These are phyloP conservation scores for Hymenotorrendiella dingleyae DNA, from an alignment of 2,329 filamentous ascomycete genomes.

Conservation along the genomic window DNA sequence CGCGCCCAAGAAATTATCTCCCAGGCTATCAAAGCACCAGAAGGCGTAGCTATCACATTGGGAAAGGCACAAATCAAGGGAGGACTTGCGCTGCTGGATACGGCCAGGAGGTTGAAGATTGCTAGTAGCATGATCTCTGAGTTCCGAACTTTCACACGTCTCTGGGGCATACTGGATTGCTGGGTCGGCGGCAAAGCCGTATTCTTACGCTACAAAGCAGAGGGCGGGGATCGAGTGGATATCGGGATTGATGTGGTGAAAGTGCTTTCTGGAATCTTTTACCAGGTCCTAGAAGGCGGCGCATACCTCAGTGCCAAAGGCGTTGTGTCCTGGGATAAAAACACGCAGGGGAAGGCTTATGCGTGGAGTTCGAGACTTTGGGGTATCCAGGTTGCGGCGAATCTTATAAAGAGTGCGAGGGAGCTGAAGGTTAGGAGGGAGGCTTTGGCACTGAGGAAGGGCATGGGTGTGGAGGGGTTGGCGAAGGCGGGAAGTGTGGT, in stretches of 20 bases:
- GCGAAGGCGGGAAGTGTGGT: conserved; percentile 57
- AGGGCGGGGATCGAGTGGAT: conserved; percentile 38
- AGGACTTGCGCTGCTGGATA: conserved; percentile 36
- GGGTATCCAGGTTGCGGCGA: conserved; percentile 70
- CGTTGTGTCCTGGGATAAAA: conserved; percentile 53
- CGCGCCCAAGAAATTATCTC: too few relatives aligned
- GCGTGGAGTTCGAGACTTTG: conserved; percentile 75
- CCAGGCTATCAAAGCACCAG: too few relatives aligned
- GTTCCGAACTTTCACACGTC: conserved; percentile 63
- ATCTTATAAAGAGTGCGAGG: conserved; percentile 57
- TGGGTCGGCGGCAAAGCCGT: conserved; percentile 59
- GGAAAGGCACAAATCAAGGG: too few relatives aligned
- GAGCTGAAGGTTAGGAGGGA: conserved; percentile 45
- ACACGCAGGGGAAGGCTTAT: conserved; percentile 55
- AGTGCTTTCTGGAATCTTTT: conserved; percentile 60
- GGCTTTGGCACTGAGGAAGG: conserved; percentile 28
- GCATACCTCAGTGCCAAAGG: conserved; percentile 72
- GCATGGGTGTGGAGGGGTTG: conserved; percentile 26
- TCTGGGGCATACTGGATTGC: conserved; percentile 73
- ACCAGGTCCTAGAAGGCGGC: conserved; percentile 78
- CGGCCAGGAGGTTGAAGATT: conserved; percentile 47
- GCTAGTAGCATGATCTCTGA: conserved; percentile 64
- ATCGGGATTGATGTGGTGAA: conserved; percentile 59
- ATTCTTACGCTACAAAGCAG: conserved; percentile 13
- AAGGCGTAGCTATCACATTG: too few relatives aligned